These are phyloP conservation scores for Neophaeococcomyces mojaviensis DNA, from an alignment of 2,329 filamentous ascomycete genomes.

Conservation along the genomic window DNA sequence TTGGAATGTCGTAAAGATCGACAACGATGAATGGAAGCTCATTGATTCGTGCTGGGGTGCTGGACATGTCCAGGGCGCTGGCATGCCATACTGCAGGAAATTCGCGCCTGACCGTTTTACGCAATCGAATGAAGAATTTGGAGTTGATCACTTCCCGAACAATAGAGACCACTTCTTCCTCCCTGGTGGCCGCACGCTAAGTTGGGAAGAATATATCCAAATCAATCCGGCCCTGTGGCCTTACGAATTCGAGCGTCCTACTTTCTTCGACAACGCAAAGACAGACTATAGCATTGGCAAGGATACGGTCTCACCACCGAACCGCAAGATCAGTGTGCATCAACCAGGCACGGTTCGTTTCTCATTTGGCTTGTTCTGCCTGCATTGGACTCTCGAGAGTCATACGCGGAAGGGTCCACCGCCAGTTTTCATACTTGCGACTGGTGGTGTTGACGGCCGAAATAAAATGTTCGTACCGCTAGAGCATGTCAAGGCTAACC, in stretches of 20 bases:
- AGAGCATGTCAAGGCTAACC: slow-evolving; percentile 38
- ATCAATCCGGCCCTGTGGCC: slow-evolving; percentile 46
- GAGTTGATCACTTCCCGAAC: slow-evolving; percentile 67
- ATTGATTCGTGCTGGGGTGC: slow-evolving; percentile 92
- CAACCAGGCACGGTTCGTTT: slow-evolving; percentile 60
- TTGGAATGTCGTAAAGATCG: slow-evolving; percentile 88
- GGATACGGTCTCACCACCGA: slow-evolving; percentile 55
- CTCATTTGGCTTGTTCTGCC: slow-evolving; percentile 69
- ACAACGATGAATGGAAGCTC: slow-evolving; percentile 82
- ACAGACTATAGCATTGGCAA: slow-evolving; percentile 45
- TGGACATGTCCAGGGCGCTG: slow-evolving; percentile 53
- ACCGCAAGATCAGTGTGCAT: slow-evolving; percentile 54
- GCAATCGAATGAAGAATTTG: slow-evolving; percentile 71
- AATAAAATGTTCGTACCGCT: slow-evolving; percentile 64
- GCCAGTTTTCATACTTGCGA: slow-evolving; percentile 62
- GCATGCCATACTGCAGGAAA: slow-evolving; percentile 54
- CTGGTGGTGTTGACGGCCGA: slow-evolving; percentile 59
- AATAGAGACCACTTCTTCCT: slow-evolving; percentile 66
- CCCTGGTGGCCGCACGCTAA: slow-evolving; percentile 57
- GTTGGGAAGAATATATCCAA: slow-evolving; percentile 76
- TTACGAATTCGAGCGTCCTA: slow-evolving; percentile 35
- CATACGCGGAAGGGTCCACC: slow-evolving; percentile 58
- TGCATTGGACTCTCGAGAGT: slow-evolving; percentile 68
- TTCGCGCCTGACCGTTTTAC: slow-evolving; percentile 60
- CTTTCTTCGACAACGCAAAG: slow-evolving; percentile 41